Evolutionary conservation across 2,329 filamentous ascomycete species (phyloP).

Genomic region (Xylariaceae sp.): DNA sequence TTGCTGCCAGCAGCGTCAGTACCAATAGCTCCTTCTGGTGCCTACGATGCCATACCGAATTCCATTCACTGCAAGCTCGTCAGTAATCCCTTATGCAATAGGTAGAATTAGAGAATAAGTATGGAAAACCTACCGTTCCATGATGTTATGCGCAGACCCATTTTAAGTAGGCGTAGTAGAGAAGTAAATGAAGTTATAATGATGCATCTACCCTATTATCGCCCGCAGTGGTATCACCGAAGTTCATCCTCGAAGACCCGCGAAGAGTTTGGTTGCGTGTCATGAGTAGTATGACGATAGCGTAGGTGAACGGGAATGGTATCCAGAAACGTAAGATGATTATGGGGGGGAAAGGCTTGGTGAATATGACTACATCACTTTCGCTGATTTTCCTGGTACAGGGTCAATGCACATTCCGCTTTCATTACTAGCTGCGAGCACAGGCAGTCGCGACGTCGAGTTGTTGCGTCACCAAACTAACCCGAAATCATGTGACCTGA

Average conservation of each 20-base stretch:
- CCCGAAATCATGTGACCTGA: constrained; percentile 38
- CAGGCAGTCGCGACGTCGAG: constrained; percentile 28
- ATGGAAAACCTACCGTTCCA: constrained; percentile 78
- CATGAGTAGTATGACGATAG: constrained; percentile 5
- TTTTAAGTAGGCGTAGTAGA: constrained; percentile 45
- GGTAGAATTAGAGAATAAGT: not conserved
- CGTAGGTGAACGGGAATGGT: not conserved
- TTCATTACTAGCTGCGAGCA: not conserved
- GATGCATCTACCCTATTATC: constrained; percentile 7
- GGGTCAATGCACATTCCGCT: not conserved
- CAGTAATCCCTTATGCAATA: constrained; percentile 27
- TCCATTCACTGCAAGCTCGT: constrained; percentile 68
- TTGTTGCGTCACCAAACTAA: constrained; percentile 38
- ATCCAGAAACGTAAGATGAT: no score
- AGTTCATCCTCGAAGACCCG: constrained; percentile 17
- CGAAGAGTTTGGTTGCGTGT: not conserved
- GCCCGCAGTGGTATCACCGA: constrained; percentile 6
- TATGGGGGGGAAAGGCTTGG: no score
- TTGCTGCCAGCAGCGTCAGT: constrained; percentile 59
- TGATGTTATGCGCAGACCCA: constrained; percentile 81
- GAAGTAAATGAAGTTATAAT: constrained; percentile 7
- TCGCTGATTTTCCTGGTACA: no score
- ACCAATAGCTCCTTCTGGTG: not conserved
- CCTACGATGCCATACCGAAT: constrained; percentile 63
- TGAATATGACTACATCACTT: no score